Conservation (phyloP, 345 rosid genomes). For the Hibiscus tridactylites region DNA sequence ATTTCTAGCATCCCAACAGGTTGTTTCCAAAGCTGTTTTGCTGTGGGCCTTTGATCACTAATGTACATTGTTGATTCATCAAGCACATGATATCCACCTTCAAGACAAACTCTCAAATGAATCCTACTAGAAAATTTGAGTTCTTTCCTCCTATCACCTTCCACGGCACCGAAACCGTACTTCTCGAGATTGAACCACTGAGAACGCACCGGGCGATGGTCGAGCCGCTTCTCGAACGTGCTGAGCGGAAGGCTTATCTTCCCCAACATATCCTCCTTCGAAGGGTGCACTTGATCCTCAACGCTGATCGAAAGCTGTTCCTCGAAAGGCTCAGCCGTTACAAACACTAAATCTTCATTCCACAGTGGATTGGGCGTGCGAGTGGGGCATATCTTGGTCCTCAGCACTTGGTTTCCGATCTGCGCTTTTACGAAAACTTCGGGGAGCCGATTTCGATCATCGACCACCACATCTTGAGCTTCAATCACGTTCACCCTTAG, state of each 20-base stretch:
- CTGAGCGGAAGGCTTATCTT: slow-evolving; percentile 46
- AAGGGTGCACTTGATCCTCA: slow-evolving; percentile 56
- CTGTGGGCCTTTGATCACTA: slow-evolving; percentile 80
- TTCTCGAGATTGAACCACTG: slow-evolving; percentile 87
- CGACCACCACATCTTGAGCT: slow-evolving; percentile 75
- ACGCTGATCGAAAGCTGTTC: slow-evolving; percentile 61
- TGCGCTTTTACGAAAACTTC: slow-evolving; percentile 65
- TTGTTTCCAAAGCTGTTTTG: slow-evolving; percentile 81
- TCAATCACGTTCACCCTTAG: slow-evolving; percentile 76
- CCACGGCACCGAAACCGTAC: slow-evolving; percentile 60
- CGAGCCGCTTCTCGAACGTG: slow-evolving; percentile 66
- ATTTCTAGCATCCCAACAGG: slow-evolving; percentile 71
- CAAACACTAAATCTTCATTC: slow-evolving; percentile 88
- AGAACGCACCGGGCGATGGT: slow-evolving; percentile 75
- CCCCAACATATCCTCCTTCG: slow-evolving; percentile 66
- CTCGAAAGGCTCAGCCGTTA: slow-evolving; percentile 90
- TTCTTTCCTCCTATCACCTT: slow-evolving; percentile 75
- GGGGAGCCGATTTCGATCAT: slow-evolving; percentile 57
- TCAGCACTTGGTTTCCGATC: slow-evolving; percentile 70
- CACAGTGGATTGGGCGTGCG: slow-evolving; percentile 51
- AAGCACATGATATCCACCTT: slow-evolving; percentile 91
- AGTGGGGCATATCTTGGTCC: slow-evolving; percentile 42
- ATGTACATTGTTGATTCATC: slow-evolving; percentile 85
- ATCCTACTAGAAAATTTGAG: slow-evolving; percentile 69
- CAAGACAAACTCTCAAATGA: slow-evolving; percentile 73